These are phyloP conservation scores for Pythium chondricola DNA, from an alignment of 352 stramenopile genomes.

Conservation along the genomic window DNA sequence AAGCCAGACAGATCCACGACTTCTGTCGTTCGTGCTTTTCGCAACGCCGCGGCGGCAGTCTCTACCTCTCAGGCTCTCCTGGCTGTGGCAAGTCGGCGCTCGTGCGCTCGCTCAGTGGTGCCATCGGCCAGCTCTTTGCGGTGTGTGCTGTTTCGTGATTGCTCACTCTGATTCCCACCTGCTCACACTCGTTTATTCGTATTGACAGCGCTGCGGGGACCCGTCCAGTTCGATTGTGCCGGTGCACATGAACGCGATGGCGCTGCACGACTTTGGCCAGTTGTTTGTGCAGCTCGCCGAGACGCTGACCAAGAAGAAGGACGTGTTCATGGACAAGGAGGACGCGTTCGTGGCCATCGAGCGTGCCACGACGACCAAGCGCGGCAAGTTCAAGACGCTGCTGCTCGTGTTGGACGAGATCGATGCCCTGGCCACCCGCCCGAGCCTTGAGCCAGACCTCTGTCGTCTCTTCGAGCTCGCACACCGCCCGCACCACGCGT, in stretches of 20 bases:
- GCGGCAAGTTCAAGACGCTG: conserved; percentile 51
- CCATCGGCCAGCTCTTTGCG: conserved; percentile 47
- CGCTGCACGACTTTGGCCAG: conserved; percentile 36
- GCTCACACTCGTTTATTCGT: not conserved
- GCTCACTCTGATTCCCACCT: not conserved
- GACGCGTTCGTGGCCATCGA: conserved; percentile 68
- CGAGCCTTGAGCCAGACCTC: conserved; percentile 61
- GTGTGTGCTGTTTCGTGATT: conserved; percentile 14
- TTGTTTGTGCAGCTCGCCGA: conserved; percentile 58
- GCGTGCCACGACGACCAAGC: conserved; percentile 28
- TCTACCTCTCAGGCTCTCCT: conserved; percentile 76
- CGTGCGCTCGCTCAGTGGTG: conserved; percentile 41
- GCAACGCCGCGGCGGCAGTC: conserved; percentile 39
- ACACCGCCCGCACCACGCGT: conserved; percentile 45
- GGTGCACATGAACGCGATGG: conserved; percentile 72
- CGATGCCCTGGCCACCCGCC: conserved; percentile 59
- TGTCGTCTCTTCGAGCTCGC: conserved; percentile 75
- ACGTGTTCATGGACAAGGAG: conserved; percentile 32
- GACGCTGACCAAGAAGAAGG: conserved; percentile 40
- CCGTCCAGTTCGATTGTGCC: conserved; percentile 30
- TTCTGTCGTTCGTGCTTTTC: conserved; percentile 62
- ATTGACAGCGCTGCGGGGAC: conserved; percentile 2
- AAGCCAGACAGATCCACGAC: conserved; percentile 38
- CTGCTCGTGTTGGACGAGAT: conserved; percentile 83
- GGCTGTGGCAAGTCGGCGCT: conserved; percentile 77